Conservation (phyloP, 2,329 filamentous ascomycete species). For the Colletotrichum sp. region DNA sequence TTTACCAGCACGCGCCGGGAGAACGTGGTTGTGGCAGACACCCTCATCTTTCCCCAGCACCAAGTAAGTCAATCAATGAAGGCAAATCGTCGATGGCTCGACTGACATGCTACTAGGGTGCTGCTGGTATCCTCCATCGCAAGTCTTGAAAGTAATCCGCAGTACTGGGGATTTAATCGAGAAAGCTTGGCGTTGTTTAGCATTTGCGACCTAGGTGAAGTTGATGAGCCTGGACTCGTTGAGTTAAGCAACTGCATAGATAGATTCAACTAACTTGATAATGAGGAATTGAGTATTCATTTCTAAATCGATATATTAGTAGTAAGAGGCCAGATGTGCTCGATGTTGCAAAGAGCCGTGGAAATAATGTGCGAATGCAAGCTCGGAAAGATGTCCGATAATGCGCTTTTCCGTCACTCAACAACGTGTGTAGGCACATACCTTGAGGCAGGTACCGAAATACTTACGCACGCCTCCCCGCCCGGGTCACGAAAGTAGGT, state of each 20-base stretch:
- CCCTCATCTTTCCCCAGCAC: conserved; percentile 85
- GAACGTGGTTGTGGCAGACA: conserved; percentile 91
- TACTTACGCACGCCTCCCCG: background rate
- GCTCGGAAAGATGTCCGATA: background rate
- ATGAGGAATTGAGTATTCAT: background rate
- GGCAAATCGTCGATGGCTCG: background rate
- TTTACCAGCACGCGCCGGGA: conserved; percentile 84
- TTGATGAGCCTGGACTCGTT: background rate
- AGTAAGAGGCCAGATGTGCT: background rate
- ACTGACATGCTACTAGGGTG: conserved; percentile 27
- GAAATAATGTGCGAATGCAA: background rate
- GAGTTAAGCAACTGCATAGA: background rate
- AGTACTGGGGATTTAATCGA: too few species aligned
- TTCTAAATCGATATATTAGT: background rate
- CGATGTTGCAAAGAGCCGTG: background rate
- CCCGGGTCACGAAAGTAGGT: background rate
- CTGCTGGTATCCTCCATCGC: conserved; percentile 34
- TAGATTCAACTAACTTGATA: background rate
- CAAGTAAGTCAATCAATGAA: conserved; percentile 67
- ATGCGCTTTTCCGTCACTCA: background rate
- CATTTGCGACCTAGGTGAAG: background rate
- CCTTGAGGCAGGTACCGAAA: too few species aligned
- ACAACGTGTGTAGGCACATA: too few species aligned
- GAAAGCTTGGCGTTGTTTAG: background rate
- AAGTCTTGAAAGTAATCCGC: conserved; percentile 20